Conservation (phyloP, 768 basidiomycete genomes). For the Pleurotus citrinopileatus region DNA sequence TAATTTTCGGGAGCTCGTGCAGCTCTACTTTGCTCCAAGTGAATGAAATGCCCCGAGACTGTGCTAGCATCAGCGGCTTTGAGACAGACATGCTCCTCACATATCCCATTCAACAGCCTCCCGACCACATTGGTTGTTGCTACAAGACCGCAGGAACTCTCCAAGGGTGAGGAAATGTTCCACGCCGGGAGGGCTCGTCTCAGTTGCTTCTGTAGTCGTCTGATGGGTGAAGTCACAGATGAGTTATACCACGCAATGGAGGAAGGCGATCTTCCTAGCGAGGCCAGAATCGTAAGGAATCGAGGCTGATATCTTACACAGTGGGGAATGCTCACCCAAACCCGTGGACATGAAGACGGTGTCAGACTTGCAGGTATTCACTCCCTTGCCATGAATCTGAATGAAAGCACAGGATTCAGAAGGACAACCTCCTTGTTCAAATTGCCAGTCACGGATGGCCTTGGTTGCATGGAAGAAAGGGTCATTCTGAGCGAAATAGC, state of each 20-base stretch:
- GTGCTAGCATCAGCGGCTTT: constrained; percentile 19
- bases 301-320: not conserved
- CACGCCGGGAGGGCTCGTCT: constrained; percentile 29
- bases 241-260: constrained; percentile 34
- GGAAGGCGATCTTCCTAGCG: constrained; percentile 18
- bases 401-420: constrained; percentile 38
- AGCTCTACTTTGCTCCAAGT: constrained; percentile 36
- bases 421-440: constrained; percentile 33
- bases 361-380: constrained; percentile 33
- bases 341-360: constrained; percentile 44
- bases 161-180: constrained; percentile 37
- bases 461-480: constrained; percentile 40
- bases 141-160: constrained; percentile 36
- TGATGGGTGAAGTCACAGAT: constrained; percentile 30
- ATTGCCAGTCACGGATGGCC: constrained; percentile 38
- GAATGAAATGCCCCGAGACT: constrained; percentile 37
- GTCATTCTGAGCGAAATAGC: constrained; percentile 39
- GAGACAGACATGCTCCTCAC: constrained; percentile 26
- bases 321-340: constrained; percentile 30
- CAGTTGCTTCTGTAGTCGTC: constrained; percentile 30
- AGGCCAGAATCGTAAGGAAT: not conserved
- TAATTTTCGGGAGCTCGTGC: constrained; percentile 22
- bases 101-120: constrained; percentile 37
- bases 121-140: constrained; percentile 46
- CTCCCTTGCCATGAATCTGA: constrained; percentile 45